Conservation (phyloP, 768 basidiomycete genomes). For the Lactifluus volemus region DNA sequence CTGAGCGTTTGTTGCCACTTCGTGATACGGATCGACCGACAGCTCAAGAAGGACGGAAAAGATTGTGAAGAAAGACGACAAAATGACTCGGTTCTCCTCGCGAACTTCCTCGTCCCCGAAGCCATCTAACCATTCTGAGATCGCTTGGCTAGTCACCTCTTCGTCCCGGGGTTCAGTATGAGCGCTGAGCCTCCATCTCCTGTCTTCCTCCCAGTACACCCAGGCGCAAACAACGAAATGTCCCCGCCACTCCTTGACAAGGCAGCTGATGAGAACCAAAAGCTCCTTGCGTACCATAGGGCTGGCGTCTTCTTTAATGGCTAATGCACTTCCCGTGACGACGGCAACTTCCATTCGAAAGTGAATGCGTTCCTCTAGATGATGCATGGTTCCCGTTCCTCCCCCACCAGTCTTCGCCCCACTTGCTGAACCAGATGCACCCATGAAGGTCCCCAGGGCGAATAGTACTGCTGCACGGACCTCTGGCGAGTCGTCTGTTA, state of each 20-base stretch:
- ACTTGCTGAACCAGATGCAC: constrained; percentile 75
- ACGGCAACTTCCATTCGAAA: constrained; percentile 89
- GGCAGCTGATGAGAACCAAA: constrained; percentile 80
- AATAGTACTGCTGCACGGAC: constrained; percentile 88
- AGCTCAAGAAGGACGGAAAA: constrained; percentile 83
- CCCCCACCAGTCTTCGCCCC: constrained; percentile 64
- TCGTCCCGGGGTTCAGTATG: constrained; percentile 39
- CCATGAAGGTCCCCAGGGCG: constrained; percentile 89
- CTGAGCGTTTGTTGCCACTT: constrained; percentile 85
- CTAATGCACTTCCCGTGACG: constrained; percentile 79
- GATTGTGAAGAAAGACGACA: constrained; percentile 93
- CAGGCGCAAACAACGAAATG: constrained; percentile 95
- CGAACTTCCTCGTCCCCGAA: constrained; percentile 56
- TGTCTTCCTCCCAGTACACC: constrained; percentile 92
- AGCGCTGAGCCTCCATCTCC: constrained; percentile 43
- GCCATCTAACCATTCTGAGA: constrained; percentile 70
- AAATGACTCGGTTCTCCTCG: constrained; percentile 71
- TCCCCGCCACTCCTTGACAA: constrained; percentile 95
- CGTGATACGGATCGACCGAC: constrained; percentile 86
- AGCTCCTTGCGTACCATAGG: constrained; percentile 96
- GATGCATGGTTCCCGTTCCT: constrained; percentile 72
- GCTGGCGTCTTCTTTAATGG: constrained; percentile 88
- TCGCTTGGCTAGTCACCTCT: constrained; percentile 62
- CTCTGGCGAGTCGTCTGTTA: constrained; percentile 85
- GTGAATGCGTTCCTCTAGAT: constrained; percentile 69